Base-by-base conservation (phyloP, 116 monocot species). In the Trichopus zeylanicus region DNA sequence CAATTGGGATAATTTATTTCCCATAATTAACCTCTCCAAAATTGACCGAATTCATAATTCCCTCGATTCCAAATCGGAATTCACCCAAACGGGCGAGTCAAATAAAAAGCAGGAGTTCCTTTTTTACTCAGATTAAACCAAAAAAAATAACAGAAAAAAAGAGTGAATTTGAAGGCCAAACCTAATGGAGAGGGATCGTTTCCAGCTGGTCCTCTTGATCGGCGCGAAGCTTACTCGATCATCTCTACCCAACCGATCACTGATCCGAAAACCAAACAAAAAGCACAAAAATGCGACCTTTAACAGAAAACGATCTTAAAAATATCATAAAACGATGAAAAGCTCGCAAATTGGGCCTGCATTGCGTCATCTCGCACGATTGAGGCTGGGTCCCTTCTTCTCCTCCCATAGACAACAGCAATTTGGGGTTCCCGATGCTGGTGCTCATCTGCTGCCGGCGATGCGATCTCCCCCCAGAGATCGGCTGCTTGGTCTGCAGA, bases 151-250 rank as follows among this genome's bases (percentile, higher is more conserved):
- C 0, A 11, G 47, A 5, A 0, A 29, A 59, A 29, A 11, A 9
- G 5, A 51, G 10, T 32, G 6, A 15, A 33, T 34, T 11, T 1
- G 46, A 29, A 25, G 26, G 5, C 28, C 48, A n/a, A 15, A 86
- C 87, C 90, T 89, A 28, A 70, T 86, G 31, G 83, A 89, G 28
- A 95, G 90, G 29, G 86, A 86, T 38, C 73, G 77, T 27, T 73
- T 86, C 89, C 89, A 89, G 69, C 90, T 86, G 6, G 71, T 61
- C 51, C 83, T 70, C 75, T 71, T 86, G 26, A 59, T 25, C 4
- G 69, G 61, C 2, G 46, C 74, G 49, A 74, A 69, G 55, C 81
- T 76, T 52, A 70, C 55, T 55, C 78, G 59, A 3, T 48, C 61
- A 48, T 67, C 62, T 20, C 55, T 59, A n/a, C 60, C 35, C 5